Evolutionary conservation across 305 asterid genomes (phyloP), one percentile per base, ranked within the genome.

Genomic region (Solanum chacoense): DNA sequence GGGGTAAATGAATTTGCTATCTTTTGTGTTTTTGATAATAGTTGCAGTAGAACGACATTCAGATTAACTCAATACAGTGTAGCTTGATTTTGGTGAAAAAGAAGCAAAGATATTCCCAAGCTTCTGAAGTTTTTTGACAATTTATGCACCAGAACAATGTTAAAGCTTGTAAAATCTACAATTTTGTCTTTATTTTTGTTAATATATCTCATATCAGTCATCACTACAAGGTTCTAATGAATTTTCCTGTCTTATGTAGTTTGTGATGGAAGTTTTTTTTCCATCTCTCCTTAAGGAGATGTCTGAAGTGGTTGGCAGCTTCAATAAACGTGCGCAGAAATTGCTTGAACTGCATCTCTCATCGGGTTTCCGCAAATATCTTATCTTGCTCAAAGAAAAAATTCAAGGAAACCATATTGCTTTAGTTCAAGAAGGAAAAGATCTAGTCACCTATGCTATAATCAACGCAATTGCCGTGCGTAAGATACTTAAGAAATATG

Each of bases 401-500:
- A 55, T 94, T 24, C 92, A 88, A 71, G 94, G 96, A 32, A 92
- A 93, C 79, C 98, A 94, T 40, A 86, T 79, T 38, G 92, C 93
- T 2, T 90, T 95, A 90, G 91, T 95, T 87, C 96, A 97, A 90
- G 97, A 96, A 91, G 98, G 99, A 83, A 90, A 91, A 50, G 98
- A 97, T 75, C 88, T 96, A 35, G 98, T 97, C 71, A 91, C 94
- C 24, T 95, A 97, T 88, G 99, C 99, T 8, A 91, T 96, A 63
- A 94, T 97, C 24, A 97, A 97, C 22, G 96, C 99, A 88, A 88
- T 94, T 35, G 99, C 99, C 1, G 92, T 97, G 95, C 98, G 99
- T 67, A 97, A 97, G 91, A 96, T 97, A 89, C 95, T 97, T 55
- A 97, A 97, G 98, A 97, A 97, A 92, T 97, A 97, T 63, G 99